Percentiles rank a stretch among this genome's conserved stretches.
Conservation (phyloP, 2,329 filamentous ascomycete species). For the Trichoderma breve region DNA sequence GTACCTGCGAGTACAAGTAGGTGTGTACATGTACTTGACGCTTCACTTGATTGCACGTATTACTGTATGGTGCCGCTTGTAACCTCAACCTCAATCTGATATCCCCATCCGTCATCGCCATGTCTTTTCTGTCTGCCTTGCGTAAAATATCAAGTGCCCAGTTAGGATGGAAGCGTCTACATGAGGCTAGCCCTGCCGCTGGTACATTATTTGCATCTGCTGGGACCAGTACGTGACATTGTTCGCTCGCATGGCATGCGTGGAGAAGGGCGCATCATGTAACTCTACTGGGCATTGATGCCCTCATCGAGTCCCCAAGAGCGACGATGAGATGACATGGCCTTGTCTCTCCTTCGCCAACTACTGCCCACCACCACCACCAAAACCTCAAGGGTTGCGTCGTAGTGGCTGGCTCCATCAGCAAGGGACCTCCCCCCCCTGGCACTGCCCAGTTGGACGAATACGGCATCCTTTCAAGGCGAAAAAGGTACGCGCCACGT, state of each 20-base stretch:
- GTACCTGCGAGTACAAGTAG: background rate
- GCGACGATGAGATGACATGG: background rate
- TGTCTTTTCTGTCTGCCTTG: background rate
- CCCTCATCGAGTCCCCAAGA: background rate
- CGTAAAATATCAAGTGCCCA: background rate
- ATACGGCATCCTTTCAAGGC: constrained; percentile 18
- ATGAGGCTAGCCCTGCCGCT: background rate
- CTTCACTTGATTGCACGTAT: background rate
- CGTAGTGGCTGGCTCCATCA: background rate
- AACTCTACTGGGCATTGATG: constrained; percentile 8
- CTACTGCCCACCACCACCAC: background rate
- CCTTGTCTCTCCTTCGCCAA: background rate
- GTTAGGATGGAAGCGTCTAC: background rate
- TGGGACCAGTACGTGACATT: background rate
- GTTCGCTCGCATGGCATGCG: constrained; percentile 5
- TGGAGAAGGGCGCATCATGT: constrained; percentile 12
- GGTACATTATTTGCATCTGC: background rate
- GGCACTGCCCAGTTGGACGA: background rate
- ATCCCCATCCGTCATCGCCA: background rate
- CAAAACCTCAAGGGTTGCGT: background rate
- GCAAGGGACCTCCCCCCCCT: background rate
- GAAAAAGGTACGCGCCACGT: constrained; percentile 18
- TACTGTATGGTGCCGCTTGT: background rate
- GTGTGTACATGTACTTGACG: background rate
- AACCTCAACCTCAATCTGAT: background rate